A percentile compares a stretch with the other conserved stretches of the same genome.
Conservation (phyloP, 164 flowering plant species). For the Magnolia kwangsiensis region DNA sequence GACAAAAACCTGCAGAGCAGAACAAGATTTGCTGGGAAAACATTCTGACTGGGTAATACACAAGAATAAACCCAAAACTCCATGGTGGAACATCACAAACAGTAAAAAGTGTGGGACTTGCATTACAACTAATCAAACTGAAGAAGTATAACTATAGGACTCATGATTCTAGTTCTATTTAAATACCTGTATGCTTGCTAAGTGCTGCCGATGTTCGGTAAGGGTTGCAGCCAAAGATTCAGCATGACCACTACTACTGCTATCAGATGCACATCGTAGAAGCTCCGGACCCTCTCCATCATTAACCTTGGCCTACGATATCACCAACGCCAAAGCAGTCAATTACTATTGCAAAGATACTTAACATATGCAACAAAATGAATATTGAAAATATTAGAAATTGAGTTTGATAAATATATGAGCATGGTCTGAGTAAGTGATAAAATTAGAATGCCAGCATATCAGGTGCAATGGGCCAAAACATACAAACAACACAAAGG, state of each 20-base stretch:
- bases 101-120: not conserved
- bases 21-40: not conserved
- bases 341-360: not conserved
- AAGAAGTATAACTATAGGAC: not conserved
- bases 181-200: constrained; percentile 90
- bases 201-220: constrained; percentile 90
- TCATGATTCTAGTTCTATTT: not conserved
- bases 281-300: constrained; percentile 98
- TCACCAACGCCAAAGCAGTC: constrained; percentile 6
- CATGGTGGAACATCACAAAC: not conserved
- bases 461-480: not conserved
- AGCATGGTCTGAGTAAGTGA: not conserved
- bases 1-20: constrained; percentile 63
- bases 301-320: constrained; percentile 80
- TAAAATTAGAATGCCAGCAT: not conserved
- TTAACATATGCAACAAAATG: not conserved
- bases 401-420: not conserved
- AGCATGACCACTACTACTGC: constrained; percentile 77
- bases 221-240: constrained; percentile 90
- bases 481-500: not conserved
- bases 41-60: not conserved
- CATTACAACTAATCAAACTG: not conserved
- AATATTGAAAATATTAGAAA: not conserved
- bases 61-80: not conserved
- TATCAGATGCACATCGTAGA: constrained; percentile 57